Evolutionary conservation across 2,329 filamentous ascomycete species (phyloP), one percentile per base, ranked within the genome.

Genomic region (Beauveria pseudobassiana): DNA sequence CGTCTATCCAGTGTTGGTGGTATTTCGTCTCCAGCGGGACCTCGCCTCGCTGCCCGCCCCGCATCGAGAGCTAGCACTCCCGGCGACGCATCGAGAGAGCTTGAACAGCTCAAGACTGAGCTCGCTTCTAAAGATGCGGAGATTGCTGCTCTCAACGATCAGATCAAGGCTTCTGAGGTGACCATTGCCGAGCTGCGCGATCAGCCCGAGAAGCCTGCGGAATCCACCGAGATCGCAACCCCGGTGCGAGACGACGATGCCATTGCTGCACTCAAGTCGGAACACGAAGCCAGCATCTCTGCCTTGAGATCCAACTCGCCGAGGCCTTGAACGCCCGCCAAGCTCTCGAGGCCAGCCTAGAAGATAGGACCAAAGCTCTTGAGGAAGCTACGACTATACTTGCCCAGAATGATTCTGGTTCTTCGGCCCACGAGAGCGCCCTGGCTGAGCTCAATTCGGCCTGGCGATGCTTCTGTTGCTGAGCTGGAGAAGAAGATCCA

Each of bases 71-170:
- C 74, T 20, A 73, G 75, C 48, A 71, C 76, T 40, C 75, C 78
- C 24, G 70, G 76, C 18, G 76, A 78, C 12, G 66, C 73, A 8
- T 70, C 78, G 22, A 86, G 84, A 73, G 83, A 85, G 67, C 74
- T 83, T 3, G 84, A 87, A 55, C 80, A 84, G 51, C 76, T 88
- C 49, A 87, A 84, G 74, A 71, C 76, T 8, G 86, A 86, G 72
- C 75, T 88, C 24, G 76, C 77, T 5, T 78, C 82, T 38, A 84
- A 82, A 64, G 83, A 87, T 67, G 71, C 78, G 7, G 82, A 86
- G 68, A 81, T 87, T 10, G 78, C 81, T 59, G 73, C 80, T 14
- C 77, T 87, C 34, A 84, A 83, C 70, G 75, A 77, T 6, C 80
- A 87, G 66, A 79, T 87, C 54, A 74, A 79, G 62, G 73, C 78